Evolutionary conservation across 495 filamentous ascomycete species (phyloP).

Genomic region (Trichoderma reesei): DNA sequence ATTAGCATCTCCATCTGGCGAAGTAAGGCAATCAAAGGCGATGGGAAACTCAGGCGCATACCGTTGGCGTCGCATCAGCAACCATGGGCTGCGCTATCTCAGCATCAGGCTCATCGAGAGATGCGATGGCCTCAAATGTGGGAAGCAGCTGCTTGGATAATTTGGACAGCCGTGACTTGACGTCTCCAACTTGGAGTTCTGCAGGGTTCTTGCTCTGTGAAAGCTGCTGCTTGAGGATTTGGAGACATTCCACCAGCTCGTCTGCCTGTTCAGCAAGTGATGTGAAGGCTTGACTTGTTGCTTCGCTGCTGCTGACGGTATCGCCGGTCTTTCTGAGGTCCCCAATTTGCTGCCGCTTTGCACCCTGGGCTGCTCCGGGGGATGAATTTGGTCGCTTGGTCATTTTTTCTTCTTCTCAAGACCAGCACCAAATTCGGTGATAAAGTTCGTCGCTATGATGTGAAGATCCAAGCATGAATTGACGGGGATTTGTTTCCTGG

Average conservation of each 20-base stretch:
- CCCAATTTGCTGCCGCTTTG: background rate
- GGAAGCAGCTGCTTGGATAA: background rate
- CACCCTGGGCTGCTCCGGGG: background rate
- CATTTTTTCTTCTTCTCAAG: slow-evolving; percentile 16
- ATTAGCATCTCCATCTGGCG: background rate
- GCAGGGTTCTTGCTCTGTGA: background rate
- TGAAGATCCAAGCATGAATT: background rate
- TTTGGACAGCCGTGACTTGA: background rate
- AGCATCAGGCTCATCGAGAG: background rate
- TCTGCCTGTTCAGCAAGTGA: slow-evolving; percentile 23
- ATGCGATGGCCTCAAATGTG: background rate
- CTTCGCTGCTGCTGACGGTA: background rate
- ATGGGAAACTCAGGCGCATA: background rate
- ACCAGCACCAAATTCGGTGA: background rate
- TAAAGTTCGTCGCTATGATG: background rate
- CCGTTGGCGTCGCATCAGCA: background rate
- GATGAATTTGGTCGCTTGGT: slow-evolving; percentile 19
- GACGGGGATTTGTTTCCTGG: background rate
- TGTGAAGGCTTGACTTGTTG: slow-evolving; percentile 7
- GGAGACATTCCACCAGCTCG: slow-evolving; percentile 17
- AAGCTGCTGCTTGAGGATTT: background rate
- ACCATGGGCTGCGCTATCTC: background rate
- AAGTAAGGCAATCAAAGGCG: background rate
- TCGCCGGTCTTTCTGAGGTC: background rate
- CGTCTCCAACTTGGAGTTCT: background rate